phyloP scores from a whole-genome alignment of 768 basidiomycete genomes.

The Crassisporium funariophilum region DNA sequence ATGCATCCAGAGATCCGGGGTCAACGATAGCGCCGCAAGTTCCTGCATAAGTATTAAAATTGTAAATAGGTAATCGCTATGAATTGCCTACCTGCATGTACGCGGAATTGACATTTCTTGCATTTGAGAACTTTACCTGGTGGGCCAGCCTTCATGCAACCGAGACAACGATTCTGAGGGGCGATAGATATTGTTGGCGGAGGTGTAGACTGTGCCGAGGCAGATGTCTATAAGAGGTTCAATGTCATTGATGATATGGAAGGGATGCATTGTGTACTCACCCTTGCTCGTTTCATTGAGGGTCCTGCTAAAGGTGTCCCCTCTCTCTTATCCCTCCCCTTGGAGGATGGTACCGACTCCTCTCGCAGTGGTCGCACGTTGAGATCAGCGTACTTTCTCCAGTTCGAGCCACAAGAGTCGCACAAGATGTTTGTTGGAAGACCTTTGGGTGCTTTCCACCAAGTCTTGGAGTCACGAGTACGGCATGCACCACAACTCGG shows the following conservation, averaged over 20 bases:
- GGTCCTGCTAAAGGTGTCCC: slow-evolving; percentile 55
- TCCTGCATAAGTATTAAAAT: slow-evolving; percentile 36
- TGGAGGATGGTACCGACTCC: slow-evolving; percentile 54
- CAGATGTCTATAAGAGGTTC: slow-evolving; percentile 40
- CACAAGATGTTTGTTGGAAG: slow-evolving; percentile 79
- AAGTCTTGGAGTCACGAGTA: slow-evolving; percentile 73
- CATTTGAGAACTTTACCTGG: slow-evolving; percentile 81
- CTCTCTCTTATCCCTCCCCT: slow-evolving; percentile 67
- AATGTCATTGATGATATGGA: neutral
- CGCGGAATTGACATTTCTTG: slow-evolving; percentile 73
- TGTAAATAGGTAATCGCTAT: neutral
- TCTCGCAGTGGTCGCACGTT: slow-evolving; percentile 75
- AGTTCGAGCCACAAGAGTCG: slow-evolving; percentile 83
- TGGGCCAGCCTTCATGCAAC: slow-evolving; percentile 76
- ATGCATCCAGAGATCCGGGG: slow-evolving; percentile 63
- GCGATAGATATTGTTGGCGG: slow-evolving; percentile 56
- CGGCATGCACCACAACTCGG: slow-evolving; percentile 83
- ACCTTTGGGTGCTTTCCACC: slow-evolving; percentile 95
- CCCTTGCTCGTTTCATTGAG: slow-evolving; percentile 47
- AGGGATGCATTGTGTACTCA: slow-evolving; percentile 23
- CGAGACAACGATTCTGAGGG: slow-evolving; percentile 71
- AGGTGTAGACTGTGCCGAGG: slow-evolving; percentile 60
- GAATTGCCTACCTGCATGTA: slow-evolving; percentile 69
- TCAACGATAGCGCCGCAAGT: slow-evolving; percentile 71
- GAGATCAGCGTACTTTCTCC: slow-evolving; percentile 92